Conservation (phyloP, 2,329 filamentous ascomycete genomes). For the Penicillium psychrosexuale region DNA sequence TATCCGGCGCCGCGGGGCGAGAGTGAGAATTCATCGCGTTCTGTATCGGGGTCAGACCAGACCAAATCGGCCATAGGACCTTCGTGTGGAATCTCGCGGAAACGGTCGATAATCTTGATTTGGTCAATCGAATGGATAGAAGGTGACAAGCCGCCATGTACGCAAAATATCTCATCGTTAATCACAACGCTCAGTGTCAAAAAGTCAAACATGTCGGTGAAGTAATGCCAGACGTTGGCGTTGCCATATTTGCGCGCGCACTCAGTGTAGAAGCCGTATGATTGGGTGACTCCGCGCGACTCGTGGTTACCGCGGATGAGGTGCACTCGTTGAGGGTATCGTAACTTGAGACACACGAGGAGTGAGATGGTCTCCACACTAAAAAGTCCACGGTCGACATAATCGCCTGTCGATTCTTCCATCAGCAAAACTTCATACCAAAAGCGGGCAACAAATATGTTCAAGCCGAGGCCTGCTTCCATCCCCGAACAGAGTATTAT, state of each 20-base stretch:
- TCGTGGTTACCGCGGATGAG: slow-evolving; percentile 98
- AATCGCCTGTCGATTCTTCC: slow-evolving; percentile 68
- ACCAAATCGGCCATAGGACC: slow-evolving; percentile 99
- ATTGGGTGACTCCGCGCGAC: slow-evolving; percentile 94
- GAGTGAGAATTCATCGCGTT: slow-evolving; percentile 93
- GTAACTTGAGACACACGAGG: slow-evolving; percentile 92
- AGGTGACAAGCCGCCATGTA: slow-evolving; percentile 85
- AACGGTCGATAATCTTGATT: slow-evolving; percentile 99
- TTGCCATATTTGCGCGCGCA: slow-evolving; percentile 98
- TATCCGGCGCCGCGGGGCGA: slow-evolving; percentile 93
- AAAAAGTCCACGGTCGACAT: slow-evolving; percentile 97
- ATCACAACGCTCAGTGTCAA: slow-evolving; percentile 95
- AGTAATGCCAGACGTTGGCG: slow-evolving; percentile 98
- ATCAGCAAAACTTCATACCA: slow-evolving; percentile 7
- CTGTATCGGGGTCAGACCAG: slow-evolving; percentile 97
- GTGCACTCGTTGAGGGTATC: slow-evolving; percentile 93
- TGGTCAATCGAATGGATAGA: slow-evolving; percentile 98
- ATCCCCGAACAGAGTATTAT: neutral
- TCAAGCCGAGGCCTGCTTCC: neutral
- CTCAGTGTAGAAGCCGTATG: slow-evolving; percentile 98
- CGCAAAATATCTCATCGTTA: slow-evolving; percentile 98
- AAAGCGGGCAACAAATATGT: neutral
- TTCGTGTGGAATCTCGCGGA: slow-evolving; percentile 97
- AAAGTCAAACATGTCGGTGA: slow-evolving; percentile 99
- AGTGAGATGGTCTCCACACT: slow-evolving; percentile 98